phyloP scores from a whole-genome alignment of 1,139 yeast species.

The Hanseniaspora gamundiae region DNA sequence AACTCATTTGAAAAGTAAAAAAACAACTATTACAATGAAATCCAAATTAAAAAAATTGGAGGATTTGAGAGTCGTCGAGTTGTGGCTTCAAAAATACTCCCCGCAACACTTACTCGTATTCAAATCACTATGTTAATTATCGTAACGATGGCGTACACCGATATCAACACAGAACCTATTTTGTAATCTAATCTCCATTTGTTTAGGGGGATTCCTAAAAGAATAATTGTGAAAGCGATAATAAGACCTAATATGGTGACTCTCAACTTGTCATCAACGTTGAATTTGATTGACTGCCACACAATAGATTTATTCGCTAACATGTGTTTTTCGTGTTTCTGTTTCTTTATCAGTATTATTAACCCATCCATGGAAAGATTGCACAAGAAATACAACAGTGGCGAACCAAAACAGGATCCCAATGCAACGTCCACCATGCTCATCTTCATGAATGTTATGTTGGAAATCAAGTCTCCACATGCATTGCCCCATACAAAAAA shows the following conservation, averaged over 20 bases:
- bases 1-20: not conserved
- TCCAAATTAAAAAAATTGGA: not conserved
- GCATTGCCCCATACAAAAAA: slow-evolving; percentile 89
- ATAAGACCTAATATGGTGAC: slow-evolving; percentile 43
- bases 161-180: slow-evolving; percentile 33
- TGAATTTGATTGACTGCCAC: slow-evolving; percentile 25
- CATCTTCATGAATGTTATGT: slow-evolving; percentile 68
- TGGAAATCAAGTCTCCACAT: slow-evolving; percentile 76
- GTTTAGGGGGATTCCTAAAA: slow-evolving; percentile 46
- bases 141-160: slow-evolving; percentile 13
- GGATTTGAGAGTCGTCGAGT: not conserved
- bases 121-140: slow-evolving; percentile 8
- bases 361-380: slow-evolving; percentile 63
- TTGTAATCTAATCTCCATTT: slow-evolving; percentile 51
- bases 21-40: not conserved
- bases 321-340: not conserved
- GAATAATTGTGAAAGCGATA: slow-evolving; percentile 39
- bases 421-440: slow-evolving; percentile 90
- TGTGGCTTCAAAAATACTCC: not conserved
- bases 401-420: slow-evolving; percentile 93
- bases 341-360: slow-evolving; percentile 27
- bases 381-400: slow-evolving; percentile 49
- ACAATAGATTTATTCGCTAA: slow-evolving; percentile 2
- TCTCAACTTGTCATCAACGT: slow-evolving; percentile 35
- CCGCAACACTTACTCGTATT: not conserved